Base-by-base conservation (phyloP, 2,329 filamentous ascomycete genomes). In the Thielaviopsis populi region DNA sequence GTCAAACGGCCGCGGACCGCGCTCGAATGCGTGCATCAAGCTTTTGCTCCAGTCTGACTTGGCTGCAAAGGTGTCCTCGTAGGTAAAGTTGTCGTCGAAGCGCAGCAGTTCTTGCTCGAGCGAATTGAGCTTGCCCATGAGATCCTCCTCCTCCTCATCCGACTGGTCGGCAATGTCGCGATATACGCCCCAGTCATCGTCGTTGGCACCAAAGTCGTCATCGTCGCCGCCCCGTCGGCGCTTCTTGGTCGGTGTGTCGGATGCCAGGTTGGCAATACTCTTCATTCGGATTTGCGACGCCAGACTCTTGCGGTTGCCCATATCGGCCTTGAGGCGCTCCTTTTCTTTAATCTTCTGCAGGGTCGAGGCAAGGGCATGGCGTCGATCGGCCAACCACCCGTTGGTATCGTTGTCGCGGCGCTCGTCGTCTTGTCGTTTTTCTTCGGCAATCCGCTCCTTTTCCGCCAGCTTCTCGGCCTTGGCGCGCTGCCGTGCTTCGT, bases 271-370 rank as follows among this genome's bases (percentile, higher is more conserved):
- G 66, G 94, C 94, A 65, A 99, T 91, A 61, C 87, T 92, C 76
- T 97, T 97, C 94, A 99, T 99, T 67, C 94, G 88, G 75, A 95
- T 95, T 74, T 97, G 92, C 65, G 88, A 94, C 8, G 94, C 94
- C 22, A 96, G 84, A 0, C 91, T 96, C 74, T 99, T 99, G 71
- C 94, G 88, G 75, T 97, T 97, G 64, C 92, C 91, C 1, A 96
- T 82, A 71, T 99, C 94, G 53, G 91, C 89, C 76, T 96, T 96
- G 67, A 96, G 82, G 19, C 91, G 84, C 70, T 97, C 91, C 62
- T 91, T 86, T 69, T 97, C 92, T 74, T 95, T 96, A 74, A 99
- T 95, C 74, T 85, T 90, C 70, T 89, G 80, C 2, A 96, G 78
- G 24, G 83, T 82, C 68, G 83, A 75, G n/a, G 76, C 72, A n/a